Base-by-base conservation (phyloP, 305 asterid species). In the Fraxinus angustifolia region DNA sequence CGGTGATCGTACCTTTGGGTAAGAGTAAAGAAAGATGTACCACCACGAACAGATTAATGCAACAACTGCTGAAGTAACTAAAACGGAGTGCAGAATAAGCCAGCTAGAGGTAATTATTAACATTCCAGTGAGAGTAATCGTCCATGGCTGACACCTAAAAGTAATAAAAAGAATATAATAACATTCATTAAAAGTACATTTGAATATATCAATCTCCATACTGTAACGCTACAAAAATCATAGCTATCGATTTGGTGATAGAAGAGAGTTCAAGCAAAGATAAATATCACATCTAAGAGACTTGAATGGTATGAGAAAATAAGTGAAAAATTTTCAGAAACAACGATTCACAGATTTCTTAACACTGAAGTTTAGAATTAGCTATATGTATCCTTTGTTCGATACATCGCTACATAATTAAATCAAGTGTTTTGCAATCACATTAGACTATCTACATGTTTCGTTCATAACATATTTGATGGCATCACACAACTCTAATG, bases 71-170 rank as follows among this genome's bases (percentile, higher is more conserved):
- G 91, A 82, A 70, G 97, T 90, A 60, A 89, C 86, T 36, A 85
- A 14, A 38, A 82, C 33, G 1, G 98, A 93, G 76, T 88, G 90
- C 90, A 89, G 75, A 65, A 89, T n/a, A 16, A 95, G 78, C 99
- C 99, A 93, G 88, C 97, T 95, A 11, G 80, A 89, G 7, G 85
- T 78, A 74, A 90, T 79, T 86, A 92, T 81, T 33, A 91, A 86
- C 6, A 86, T 62, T 40, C 99, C 98, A 4, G 96, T 91, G 79
- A 89, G 81, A 26, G 89, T 75, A 77, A 95, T 93, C 62, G 97
- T 93, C 98, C 99, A 95, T 0, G 99, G 99, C 83, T 95, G 99
- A 86, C 99, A 95, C 98, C 98, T 95, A 90, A 82, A 75, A 68
- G 6, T 38, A 73, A 79, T 56, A 28, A 12, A 12, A 50, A 38